A percentile compares a stretch with the other conserved stretches of the same genome.
Evolutionary conservation across 164 flowering plant genomes (phyloP).

Genomic region (Dillenia turbinata): DNA sequence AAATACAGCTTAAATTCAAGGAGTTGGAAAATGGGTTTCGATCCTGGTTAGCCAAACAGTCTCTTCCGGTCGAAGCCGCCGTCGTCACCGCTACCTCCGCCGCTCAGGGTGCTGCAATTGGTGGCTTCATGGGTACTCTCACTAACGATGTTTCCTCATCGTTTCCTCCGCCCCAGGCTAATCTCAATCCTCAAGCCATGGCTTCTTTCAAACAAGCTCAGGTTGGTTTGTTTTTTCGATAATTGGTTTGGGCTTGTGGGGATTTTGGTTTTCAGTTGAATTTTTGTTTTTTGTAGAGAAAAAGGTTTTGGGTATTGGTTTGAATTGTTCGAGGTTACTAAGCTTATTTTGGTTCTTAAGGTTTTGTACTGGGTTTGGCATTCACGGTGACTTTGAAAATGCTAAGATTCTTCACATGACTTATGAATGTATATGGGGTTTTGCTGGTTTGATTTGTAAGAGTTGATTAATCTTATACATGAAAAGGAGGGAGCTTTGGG

Average conservation of each 20-base stretch:
- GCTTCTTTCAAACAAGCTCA: slow-evolving; percentile 86
- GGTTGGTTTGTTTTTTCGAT: slow-evolving; percentile 26
- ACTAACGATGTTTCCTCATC: slow-evolving; percentile 46
- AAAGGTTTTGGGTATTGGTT: not conserved
- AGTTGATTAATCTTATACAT: too few relatives aligned
- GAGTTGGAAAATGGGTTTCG: slow-evolving; percentile 55
- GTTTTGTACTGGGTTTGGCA: not conserved
- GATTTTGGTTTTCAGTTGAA: too few relatives aligned
- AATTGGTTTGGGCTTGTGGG: not conserved
- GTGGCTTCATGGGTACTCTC: slow-evolving; percentile 82
- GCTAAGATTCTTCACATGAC: too few relatives aligned
- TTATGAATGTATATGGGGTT: too few relatives aligned
- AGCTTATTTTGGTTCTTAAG: not conserved
- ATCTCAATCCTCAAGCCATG: slow-evolving; percentile 69
- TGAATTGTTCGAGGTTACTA: not conserved
- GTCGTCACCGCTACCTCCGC: slow-evolving; percentile 74
- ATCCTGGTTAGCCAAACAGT: slow-evolving; percentile 74
- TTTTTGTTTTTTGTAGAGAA: not conserved
- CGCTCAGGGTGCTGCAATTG: slow-evolving; percentile 82
- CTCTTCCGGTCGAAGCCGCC: slow-evolving; percentile 79
- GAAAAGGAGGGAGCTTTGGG: too few relatives aligned
- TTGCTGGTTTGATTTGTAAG: too few relatives aligned
- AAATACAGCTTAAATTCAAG: slow-evolving; percentile 51
- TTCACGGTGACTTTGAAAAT: not conserved
- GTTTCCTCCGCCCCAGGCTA: slow-evolving; percentile 48